phyloP scores from a whole-genome alignment of 2,329 filamentous ascomycete species.

The Colletotrichum gloeosporioides region DNA sequence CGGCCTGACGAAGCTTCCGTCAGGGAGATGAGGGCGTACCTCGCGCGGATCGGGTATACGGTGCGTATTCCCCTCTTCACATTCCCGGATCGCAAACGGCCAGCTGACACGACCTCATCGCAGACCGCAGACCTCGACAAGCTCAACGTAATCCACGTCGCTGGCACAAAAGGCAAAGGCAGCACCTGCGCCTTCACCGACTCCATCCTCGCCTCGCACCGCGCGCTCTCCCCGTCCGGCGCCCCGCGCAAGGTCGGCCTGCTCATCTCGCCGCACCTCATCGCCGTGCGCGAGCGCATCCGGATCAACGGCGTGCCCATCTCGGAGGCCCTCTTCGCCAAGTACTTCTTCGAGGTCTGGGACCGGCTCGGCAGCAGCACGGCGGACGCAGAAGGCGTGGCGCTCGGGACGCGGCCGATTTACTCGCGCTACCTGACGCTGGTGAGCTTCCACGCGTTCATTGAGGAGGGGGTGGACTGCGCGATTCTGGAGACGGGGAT shows the following conservation, averaged over 20 bases:
- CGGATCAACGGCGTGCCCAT: constrained; percentile 77
- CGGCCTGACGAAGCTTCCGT: constrained; percentile 66
- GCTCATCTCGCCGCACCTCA: constrained; percentile 86
- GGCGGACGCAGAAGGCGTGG: constrained; percentile 48
- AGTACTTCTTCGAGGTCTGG: constrained; percentile 87
- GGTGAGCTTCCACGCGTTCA: constrained; percentile 84
- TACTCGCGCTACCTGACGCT: constrained; percentile 94
- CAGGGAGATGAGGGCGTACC: constrained; percentile 80
- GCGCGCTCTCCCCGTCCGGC: constrained; percentile 17
- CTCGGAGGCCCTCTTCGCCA: constrained; percentile 70
- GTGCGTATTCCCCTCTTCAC: neutral
- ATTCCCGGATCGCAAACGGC: no score
- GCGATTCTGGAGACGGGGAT: constrained; percentile 94
- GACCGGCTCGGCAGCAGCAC: constrained; percentile 58
- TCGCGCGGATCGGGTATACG: constrained; percentile 41
- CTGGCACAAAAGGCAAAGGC: constrained; percentile 94
- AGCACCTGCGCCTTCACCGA: constrained; percentile 86
- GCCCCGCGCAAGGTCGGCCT: constrained; percentile 64
- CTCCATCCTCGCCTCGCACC: constrained; percentile 63
- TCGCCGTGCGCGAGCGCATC: constrained; percentile 85
- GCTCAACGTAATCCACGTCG: constrained; percentile 75
- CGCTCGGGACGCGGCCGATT: constrained; percentile 75
- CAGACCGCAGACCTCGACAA: constrained; percentile 40
- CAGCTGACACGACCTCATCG: neutral
- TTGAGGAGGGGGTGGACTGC: constrained; percentile 75